Evolutionary conservation across 768 basidiomycete genomes (phyloP).

Genomic region (Sporobolomyces phaffii): DNA sequence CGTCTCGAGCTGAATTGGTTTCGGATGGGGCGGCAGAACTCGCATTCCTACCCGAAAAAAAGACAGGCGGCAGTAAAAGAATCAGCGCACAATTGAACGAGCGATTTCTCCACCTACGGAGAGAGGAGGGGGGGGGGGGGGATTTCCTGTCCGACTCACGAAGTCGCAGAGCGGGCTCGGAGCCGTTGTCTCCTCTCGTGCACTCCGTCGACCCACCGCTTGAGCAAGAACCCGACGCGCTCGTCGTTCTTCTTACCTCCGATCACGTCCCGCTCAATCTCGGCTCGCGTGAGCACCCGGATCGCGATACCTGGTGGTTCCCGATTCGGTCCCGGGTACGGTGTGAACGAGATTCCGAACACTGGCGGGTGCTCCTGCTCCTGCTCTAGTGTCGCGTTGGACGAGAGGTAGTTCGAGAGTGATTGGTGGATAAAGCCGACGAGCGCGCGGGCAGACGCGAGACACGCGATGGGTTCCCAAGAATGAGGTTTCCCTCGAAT

Average conservation of each 20-base stretch:
- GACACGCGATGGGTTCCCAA: conserved; percentile 70
- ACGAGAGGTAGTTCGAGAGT: background rate
- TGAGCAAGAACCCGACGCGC: conserved; percentile 28
- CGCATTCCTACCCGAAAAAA: too few relatives aligned
- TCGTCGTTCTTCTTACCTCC: conserved; percentile 8
- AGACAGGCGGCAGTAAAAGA: too few relatives aligned
- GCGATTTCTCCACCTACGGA: too few relatives aligned
- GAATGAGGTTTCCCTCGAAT: conserved; percentile 66
- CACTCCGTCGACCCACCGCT: conserved; percentile 18
- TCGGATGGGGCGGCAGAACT: too few relatives aligned
- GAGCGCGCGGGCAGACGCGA: conserved; percentile 66
- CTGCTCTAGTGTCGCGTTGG: too few relatives aligned
- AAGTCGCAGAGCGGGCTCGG: too few relatives aligned
- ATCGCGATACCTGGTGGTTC: background rate
- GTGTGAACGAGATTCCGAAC: conserved; percentile 35
- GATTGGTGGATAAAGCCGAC: conserved; percentile 53
- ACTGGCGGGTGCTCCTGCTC: conserved; percentile 7
- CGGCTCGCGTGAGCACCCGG: background rate
- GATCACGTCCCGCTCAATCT: conserved; percentile 13
- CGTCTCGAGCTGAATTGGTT: too few relatives aligned
- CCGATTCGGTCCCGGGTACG: background rate
- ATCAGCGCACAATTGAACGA: too few relatives aligned
- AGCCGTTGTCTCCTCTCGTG: background rate
- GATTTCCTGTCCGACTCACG: too few relatives aligned
- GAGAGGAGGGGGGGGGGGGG: too few relatives aligned